Evolutionary conservation across 2,329 filamentous ascomycete genomes (phyloP).

Genomic region (Curvularia spicifera): DNA sequence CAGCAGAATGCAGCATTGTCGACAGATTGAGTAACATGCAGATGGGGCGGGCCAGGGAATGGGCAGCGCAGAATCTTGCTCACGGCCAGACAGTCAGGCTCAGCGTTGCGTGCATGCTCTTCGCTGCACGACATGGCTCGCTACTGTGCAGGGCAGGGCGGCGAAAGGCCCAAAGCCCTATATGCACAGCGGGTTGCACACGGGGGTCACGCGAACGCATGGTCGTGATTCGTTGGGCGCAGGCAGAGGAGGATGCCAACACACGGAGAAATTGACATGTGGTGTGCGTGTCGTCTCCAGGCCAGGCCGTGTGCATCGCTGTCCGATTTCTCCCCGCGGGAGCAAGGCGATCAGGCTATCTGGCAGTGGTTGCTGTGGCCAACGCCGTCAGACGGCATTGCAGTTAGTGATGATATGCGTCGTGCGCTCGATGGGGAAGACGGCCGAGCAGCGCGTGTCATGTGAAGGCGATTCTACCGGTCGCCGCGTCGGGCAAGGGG

Average conservation of each 20-base stretch:
- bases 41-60: constrained; percentile 7
- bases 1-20: not conserved
- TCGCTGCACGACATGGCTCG: constrained; percentile 13
- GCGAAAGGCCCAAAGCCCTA: constrained; percentile 1
- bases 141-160: constrained; percentile 6
- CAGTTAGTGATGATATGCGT: constrained; percentile 18
- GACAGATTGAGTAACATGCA: constrained; percentile 3
- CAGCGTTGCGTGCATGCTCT: constrained; percentile 5
- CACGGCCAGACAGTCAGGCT: constrained; percentile 6
- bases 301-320: not conserved
- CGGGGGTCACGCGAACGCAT: constrained; percentile 3
- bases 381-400: constrained; percentile 1
- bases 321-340: not conserved
- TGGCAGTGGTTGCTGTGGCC: not conserved
- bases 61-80: constrained; percentile 4
- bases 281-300: not conserved
- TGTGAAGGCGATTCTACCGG: constrained; percentile 12
- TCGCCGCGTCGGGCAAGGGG: not conserved
- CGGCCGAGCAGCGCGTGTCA: constrained; percentile 16
- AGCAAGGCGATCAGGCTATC: constrained; percentile 2
- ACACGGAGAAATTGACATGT: constrained; percentile 1
- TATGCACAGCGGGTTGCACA: not conserved
- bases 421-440: constrained; percentile 23
- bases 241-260: not conserved
- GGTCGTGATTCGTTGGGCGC: not conserved